phyloP scores from a whole-genome alignment of 768 basidiomycete species.

The Pleurotus ostreatus region DNA sequence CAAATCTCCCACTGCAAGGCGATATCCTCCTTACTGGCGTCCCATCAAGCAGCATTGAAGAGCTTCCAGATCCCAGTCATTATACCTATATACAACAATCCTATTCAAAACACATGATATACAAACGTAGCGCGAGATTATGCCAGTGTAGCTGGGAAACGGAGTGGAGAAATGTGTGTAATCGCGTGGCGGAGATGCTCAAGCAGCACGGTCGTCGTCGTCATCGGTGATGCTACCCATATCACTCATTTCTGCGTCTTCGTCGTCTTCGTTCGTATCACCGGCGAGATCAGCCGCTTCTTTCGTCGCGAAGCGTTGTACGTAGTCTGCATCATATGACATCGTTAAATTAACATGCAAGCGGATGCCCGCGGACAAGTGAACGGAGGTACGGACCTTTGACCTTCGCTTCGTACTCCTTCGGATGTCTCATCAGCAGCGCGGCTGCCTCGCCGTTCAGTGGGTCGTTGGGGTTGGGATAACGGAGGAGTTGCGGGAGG shows the following conservation, averaged over 20 bases:
- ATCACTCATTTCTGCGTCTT: conserved; percentile 86
- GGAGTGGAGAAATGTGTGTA: too few species aligned
- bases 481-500: conserved; percentile 92
- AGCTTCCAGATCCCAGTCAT: conserved; percentile 6
- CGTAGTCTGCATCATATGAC: conserved; percentile 68
- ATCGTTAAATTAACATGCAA: not conserved
- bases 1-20: too few species aligned
- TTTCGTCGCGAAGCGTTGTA: conserved; percentile 90
- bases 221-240: conserved; percentile 78
- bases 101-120: too few species aligned
- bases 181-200: too few species aligned
- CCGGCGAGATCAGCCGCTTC: conserved; percentile 80
- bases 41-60: not conserved
- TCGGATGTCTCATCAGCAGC: conserved; percentile 94
- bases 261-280: conserved; percentile 59
- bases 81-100: too few species aligned
- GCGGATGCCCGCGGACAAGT: not conserved
- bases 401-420: conserved; percentile 92
- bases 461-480: conserved; percentile 98
- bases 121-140: too few species aligned
- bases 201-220: conserved; percentile 24
- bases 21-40: too few species aligned
- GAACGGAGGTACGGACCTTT: conserved; percentile 53
- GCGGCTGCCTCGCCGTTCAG: conserved; percentile 98
- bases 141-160: too few species aligned